These are phyloP conservation scores for Chrysoporthe austroafricana DNA, from an alignment of 2,329 filamentous ascomycete genomes.

Conservation along the genomic window DNA sequence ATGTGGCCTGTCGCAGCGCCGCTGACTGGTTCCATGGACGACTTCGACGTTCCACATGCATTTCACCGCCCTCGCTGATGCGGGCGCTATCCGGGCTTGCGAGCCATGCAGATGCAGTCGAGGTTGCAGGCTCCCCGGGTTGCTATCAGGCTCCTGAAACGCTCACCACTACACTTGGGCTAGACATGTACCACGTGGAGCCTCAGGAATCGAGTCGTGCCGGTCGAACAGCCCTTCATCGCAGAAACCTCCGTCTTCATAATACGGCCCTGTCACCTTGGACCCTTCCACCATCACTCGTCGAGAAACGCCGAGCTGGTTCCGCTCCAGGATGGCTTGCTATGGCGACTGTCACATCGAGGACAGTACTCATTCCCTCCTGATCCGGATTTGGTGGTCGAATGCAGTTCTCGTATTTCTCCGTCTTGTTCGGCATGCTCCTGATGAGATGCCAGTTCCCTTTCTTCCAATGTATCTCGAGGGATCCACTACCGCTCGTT, in stretches of 20 bases:
- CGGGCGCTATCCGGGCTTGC: not conserved
- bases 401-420: not conserved
- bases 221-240: not conserved
- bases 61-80: not conserved
- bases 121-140: not conserved
- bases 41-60: not conserved
- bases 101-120: not conserved
- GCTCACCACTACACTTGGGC: not conserved
- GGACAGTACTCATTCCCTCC: not conserved
- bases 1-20: not conserved
- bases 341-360: not conserved
- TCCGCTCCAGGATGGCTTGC: not conserved
- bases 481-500: not conserved
- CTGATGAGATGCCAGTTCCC: not conserved
- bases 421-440: not conserved
- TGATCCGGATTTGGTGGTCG: not conserved
- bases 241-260: not conserved
- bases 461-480: not conserved
- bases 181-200: not conserved
- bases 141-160: not conserved
- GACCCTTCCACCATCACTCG: too few relatives aligned
- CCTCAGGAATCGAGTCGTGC: not conserved
- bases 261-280: not conserved
- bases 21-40: not conserved
- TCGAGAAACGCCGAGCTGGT: not conserved